Percentiles rank a stretch among this genome's conserved stretches.
Conservation (phyloP, 495 filamentous ascomycete species). For the Opeltia flavorubescens region DNA sequence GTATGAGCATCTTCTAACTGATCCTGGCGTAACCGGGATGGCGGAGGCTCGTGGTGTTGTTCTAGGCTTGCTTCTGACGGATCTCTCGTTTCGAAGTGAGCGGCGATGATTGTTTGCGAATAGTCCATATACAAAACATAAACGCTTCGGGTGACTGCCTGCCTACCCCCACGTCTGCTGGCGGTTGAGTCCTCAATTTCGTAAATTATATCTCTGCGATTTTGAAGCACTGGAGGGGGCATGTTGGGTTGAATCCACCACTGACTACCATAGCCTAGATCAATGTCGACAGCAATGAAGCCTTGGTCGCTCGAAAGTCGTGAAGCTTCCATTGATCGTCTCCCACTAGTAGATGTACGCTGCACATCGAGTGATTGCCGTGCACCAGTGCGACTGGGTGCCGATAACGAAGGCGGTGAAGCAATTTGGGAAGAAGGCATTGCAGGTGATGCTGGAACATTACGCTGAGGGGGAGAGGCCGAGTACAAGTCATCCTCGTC, state of each 20-base stretch:
- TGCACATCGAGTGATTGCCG: constrained; percentile 60
- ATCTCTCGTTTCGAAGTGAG: constrained; percentile 63
- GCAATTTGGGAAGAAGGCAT: constrained; percentile 9
- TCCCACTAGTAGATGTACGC: constrained; percentile 31
- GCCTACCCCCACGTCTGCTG: constrained; percentile 52
- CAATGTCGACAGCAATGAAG: constrained; percentile 75
- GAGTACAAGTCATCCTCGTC: constrained; percentile 40
- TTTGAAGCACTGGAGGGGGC: constrained; percentile 68
- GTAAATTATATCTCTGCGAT: constrained; percentile 67
- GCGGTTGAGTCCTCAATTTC: constrained; percentile 69
- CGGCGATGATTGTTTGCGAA: constrained; percentile 81
- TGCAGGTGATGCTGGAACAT: constrained; percentile 15
- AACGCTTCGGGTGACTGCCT: constrained; percentile 59
- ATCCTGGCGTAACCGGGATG: constrained; percentile 76
- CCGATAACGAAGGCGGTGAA: constrained; percentile 29
- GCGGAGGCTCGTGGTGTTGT: constrained; percentile 78
- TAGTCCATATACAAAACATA: constrained; percentile 88
- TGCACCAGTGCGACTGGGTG: constrained; percentile 27
- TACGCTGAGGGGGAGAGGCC: constrained; percentile 27
- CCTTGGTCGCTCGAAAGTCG: constrained; percentile 54
- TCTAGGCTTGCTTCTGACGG: constrained; percentile 57
- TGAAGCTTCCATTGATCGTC: constrained; percentile 60
- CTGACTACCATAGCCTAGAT: constrained; percentile 51
- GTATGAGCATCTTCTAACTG: constrained; percentile 76
- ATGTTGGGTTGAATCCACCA: constrained; percentile 76